These are phyloP conservation scores for Hortiboletus flavorubellus DNA, from an alignment of 768 basidiomycete genomes.

Conservation along the genomic window DNA sequence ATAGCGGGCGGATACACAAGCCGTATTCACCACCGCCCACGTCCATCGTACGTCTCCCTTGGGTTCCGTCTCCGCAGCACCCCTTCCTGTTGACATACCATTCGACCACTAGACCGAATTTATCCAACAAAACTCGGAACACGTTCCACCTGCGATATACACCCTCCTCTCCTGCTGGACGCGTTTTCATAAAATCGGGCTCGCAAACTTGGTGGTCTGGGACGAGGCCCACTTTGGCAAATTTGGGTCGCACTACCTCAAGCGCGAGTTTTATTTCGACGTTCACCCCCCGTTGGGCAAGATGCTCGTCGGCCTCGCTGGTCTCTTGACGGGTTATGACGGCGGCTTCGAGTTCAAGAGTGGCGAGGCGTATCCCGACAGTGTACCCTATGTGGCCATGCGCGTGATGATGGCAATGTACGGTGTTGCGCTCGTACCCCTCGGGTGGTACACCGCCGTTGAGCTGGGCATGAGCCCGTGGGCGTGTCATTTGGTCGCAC, in stretches of 20 bases:
- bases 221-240: conserved; percentile 99
- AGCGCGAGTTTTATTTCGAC: conserved; percentile 99
- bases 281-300: conserved; percentile 98
- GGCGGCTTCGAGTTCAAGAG: conserved; percentile 94
- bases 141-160: conserved; percentile 78
- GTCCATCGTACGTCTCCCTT: conserved; percentile 46
- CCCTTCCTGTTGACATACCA: not conserved
- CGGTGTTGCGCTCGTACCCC: conserved; percentile 92
- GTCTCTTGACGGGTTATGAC: conserved; percentile 86
- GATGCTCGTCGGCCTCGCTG: conserved; percentile 96
- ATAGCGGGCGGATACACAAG: conserved; percentile 61
- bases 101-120: conserved; percentile 59
- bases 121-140: conserved; percentile 73
- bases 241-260: conserved; percentile 97
- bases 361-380: conserved; percentile 77
- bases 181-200: conserved; percentile 89
- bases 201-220: conserved; percentile 86
- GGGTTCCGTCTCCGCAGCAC: conserved; percentile 8
- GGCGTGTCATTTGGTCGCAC: conserved; percentile 86
- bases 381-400: conserved; percentile 92
- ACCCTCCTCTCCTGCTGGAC: conserved; percentile 95
- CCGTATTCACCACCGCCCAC: conserved; percentile 63
- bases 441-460: conserved; percentile 95
- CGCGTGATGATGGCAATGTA: conserved; percentile 92
- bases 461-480: conserved; percentile 90